These are phyloP conservation scores for Niveomyces coronatus DNA, from an alignment of 2,329 filamentous ascomycete genomes.

Conservation along the genomic window DNA sequence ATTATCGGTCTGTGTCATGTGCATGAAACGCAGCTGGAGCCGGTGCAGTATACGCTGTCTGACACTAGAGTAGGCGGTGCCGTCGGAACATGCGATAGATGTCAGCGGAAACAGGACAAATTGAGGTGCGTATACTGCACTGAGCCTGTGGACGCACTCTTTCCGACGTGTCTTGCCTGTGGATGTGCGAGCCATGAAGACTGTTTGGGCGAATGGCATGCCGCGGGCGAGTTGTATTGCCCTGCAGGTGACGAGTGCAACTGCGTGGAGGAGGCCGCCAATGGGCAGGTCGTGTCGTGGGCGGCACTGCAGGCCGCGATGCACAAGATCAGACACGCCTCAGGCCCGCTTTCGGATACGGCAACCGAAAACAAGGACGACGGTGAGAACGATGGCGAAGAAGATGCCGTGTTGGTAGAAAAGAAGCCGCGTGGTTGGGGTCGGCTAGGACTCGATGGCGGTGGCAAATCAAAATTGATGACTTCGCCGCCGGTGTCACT, in stretches of 20 bases:
- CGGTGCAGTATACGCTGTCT: conserved; percentile 37
- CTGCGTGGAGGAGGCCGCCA: conserved; percentile 46
- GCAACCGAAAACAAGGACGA: not conserved
- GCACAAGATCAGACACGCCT: conserved; percentile 20
- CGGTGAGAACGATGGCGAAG: not conserved
- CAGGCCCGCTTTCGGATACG: conserved; percentile 1
- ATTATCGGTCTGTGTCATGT: conserved; percentile 52
- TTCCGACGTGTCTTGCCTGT: conserved; percentile 50
- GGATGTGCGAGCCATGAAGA: conserved; percentile 51
- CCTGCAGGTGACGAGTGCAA: conserved; percentile 56
- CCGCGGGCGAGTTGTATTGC: conserved; percentile 44
- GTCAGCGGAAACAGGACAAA: conserved; percentile 44
- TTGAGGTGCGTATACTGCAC: conserved; percentile 53
- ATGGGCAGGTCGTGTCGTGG: conserved; percentile 51
- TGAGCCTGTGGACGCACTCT: conserved; percentile 49
- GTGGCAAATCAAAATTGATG: conserved; percentile 2
- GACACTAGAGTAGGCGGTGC: conserved; percentile 33
- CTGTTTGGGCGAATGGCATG: conserved; percentile 50
- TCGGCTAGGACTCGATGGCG: not conserved
- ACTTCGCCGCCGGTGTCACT: conserved; percentile 5
- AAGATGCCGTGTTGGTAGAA: not conserved
- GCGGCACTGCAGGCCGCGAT: conserved; percentile 33
- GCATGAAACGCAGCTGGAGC: conserved; percentile 53
- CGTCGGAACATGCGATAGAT: conserved; percentile 40
- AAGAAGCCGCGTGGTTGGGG: conserved; percentile 6